Evolutionary conservation across 2,329 filamentous ascomycete species (phyloP).

Genomic region (Colletotrichum endophyticum): DNA sequence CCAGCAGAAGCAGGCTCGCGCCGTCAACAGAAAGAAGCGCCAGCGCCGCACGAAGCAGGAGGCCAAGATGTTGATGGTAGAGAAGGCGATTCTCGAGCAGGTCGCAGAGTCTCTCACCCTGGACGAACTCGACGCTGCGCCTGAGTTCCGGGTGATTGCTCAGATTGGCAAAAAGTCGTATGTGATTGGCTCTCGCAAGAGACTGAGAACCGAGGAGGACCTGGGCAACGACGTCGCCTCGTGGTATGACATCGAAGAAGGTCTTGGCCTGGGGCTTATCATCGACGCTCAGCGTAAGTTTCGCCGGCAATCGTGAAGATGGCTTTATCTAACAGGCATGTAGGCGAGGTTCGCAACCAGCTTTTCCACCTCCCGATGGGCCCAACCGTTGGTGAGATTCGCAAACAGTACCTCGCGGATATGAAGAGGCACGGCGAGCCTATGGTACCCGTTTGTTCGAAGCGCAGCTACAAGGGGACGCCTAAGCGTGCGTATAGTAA

Average conservation of each 20-base stretch:
- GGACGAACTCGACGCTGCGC: constrained; percentile 10
- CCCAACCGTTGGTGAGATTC: background rate
- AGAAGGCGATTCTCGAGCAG: background rate
- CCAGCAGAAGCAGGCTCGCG: background rate
- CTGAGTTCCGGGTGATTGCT: background rate
- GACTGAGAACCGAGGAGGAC: background rate
- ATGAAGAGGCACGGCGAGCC: constrained; percentile 3
- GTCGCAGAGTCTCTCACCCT: background rate
- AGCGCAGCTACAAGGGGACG: constrained; percentile 4
- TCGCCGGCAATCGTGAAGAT: no score
- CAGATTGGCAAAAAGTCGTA: background rate
- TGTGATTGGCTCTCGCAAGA: constrained; percentile 9
- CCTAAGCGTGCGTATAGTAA: constrained; percentile 13
- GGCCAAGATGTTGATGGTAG: background rate
- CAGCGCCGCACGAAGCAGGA: background rate
- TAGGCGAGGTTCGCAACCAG: constrained; percentile 3
- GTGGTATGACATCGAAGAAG: constrained; percentile 4
- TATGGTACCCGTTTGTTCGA: background rate
- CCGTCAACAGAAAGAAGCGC: background rate
- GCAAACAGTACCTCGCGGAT: background rate
- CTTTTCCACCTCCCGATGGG: background rate
- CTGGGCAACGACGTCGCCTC: background rate
- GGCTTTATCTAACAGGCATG: background rate
- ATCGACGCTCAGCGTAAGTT: constrained; percentile 12
- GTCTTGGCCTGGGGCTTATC: background rate